A percentile compares a stretch with the other conserved stretches of the same genome.
Evolutionary conservation across 768 basidiomycete species (phyloP).

Genomic region (Tremella mesenterica): DNA sequence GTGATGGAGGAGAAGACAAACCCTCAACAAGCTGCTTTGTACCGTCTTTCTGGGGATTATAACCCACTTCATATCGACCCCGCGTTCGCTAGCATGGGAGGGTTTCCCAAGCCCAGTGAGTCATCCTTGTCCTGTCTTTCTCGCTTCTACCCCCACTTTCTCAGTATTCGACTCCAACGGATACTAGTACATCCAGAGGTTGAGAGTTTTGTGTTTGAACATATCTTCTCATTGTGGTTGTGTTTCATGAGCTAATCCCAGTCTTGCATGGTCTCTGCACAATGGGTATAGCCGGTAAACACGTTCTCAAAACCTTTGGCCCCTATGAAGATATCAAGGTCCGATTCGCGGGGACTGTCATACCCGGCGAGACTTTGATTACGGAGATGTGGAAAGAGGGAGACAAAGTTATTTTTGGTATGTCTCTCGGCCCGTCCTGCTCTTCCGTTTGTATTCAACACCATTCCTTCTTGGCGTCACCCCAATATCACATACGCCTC

Average conservation of each 20-base stretch:
- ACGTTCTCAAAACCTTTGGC: conserved; percentile 79
- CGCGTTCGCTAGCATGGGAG: conserved; percentile 87
- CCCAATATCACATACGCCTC: too few species aligned
- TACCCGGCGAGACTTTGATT: conserved; percentile 87
- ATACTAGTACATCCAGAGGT: too few species aligned
- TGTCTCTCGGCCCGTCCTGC: conserved; percentile 41
- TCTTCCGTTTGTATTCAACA: too few species aligned
- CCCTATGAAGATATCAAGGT: conserved; percentile 88
- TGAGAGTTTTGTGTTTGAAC: too few species aligned
- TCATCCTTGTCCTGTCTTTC: neutral
- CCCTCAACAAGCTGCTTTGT: conserved; percentile 75
- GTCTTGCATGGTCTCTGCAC: conserved; percentile 64
- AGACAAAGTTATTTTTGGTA: conserved; percentile 80
- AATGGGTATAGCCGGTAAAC: conserved; percentile 88
- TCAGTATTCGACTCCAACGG: too few species aligned
- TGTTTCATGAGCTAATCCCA: conserved; percentile 3
- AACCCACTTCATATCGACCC: conserved; percentile 92
- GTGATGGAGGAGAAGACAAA: conserved; percentile 81
- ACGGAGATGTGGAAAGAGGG: conserved; percentile 99
- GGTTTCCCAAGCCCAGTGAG: conserved; percentile 73
- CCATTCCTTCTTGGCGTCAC: too few species aligned
- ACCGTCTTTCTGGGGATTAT: conserved; percentile 81
- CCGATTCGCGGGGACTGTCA: conserved; percentile 85
- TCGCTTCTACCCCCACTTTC: too few species aligned
- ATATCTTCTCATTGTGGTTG: too few species aligned